phyloP scores from a whole-genome alignment of 495 filamentous ascomycete genomes.

The Penicillium bovifimosum region DNA sequence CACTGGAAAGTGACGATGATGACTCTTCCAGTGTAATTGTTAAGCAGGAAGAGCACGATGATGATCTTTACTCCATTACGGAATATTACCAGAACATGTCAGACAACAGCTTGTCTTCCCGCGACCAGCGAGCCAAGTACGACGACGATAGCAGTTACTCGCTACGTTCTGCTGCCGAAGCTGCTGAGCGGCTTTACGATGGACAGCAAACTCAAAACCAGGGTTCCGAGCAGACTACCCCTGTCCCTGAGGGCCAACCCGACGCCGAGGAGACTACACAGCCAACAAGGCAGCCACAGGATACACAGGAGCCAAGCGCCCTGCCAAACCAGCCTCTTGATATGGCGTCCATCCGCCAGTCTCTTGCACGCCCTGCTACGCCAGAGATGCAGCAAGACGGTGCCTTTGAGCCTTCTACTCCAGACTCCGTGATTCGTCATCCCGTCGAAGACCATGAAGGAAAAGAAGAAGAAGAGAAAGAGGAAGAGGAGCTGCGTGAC shows the following conservation, averaged over 20 bases:
- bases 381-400: constrained; percentile 52
- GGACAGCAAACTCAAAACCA: neutral
- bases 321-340: constrained; percentile 25
- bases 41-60: constrained; percentile 58
- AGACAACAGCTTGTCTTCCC: constrained; percentile 44
- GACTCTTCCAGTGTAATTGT: constrained; percentile 59
- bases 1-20: constrained; percentile 50
- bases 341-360: constrained; percentile 48
- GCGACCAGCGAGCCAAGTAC: constrained; percentile 37
- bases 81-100: constrained; percentile 46
- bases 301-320: neutral
- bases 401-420: constrained; percentile 65
- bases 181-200: constrained; percentile 5
- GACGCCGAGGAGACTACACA: neutral
- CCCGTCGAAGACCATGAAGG: constrained; percentile 44
- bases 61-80: constrained; percentile 66
- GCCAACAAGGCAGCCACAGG: neutral
- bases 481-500: constrained; percentile 13
- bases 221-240: constrained; percentile 31
- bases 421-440: constrained; percentile 90
- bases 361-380: constrained; percentile 54
- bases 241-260: constrained; percentile 11
- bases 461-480: constrained; percentile 22
- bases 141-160: constrained; percentile 50
- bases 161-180: constrained; percentile 31